phyloP scores from a whole-genome alignment of 768 basidiomycete species.

The Panus rudis region DNA sequence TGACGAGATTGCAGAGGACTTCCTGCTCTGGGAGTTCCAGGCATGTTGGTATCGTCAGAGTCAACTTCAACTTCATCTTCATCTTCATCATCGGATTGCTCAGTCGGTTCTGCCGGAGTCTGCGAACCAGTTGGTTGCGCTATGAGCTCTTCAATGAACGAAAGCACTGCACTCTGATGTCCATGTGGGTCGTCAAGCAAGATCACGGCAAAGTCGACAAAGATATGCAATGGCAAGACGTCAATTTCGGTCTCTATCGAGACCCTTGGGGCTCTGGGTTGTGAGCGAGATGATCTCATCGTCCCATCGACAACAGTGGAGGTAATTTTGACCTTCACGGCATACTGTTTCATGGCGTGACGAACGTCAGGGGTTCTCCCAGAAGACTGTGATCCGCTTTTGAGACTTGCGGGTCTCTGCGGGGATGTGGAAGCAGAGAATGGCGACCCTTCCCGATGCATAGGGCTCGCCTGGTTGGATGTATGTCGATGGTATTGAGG shows the following conservation, averaged over 20 bases:
- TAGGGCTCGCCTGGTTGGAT: too few species aligned
- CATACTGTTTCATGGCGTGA: slow-evolving; percentile 6
- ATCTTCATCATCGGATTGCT: slow-evolving; percentile 8
- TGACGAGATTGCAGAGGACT: background rate
- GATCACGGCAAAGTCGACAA: slow-evolving; percentile 54
- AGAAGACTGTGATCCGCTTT: background rate
- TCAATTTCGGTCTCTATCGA: slow-evolving; percentile 31
- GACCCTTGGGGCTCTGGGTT: slow-evolving; percentile 6
- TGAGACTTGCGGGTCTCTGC: too few species aligned
- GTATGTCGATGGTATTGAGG: slow-evolving; percentile 13
- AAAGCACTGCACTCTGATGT: slow-evolving; percentile 26
- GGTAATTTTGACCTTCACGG: slow-evolving; percentile 11
- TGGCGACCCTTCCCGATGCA: too few species aligned
- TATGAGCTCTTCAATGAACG: slow-evolving; percentile 43
- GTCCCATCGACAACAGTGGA: slow-evolving; percentile 5
- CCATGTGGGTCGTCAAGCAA: slow-evolving; percentile 27
- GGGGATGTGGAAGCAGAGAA: too few species aligned
- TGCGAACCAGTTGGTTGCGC: slow-evolving; percentile 8
- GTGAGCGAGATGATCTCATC: slow-evolving; percentile 2
- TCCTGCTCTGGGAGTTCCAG: slow-evolving; percentile 27
- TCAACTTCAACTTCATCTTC: slow-evolving; percentile 20
- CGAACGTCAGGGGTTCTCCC: slow-evolving; percentile 1
- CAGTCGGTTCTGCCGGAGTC: background rate
- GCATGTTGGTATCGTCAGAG: slow-evolving; percentile 32
- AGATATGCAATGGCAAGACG: slow-evolving; percentile 66